A percentile compares a stretch with the other conserved stretches of the same genome.
Conservation (phyloP, 2,329 filamentous ascomycete genomes). For the Fusarium drepaniforme region DNA sequence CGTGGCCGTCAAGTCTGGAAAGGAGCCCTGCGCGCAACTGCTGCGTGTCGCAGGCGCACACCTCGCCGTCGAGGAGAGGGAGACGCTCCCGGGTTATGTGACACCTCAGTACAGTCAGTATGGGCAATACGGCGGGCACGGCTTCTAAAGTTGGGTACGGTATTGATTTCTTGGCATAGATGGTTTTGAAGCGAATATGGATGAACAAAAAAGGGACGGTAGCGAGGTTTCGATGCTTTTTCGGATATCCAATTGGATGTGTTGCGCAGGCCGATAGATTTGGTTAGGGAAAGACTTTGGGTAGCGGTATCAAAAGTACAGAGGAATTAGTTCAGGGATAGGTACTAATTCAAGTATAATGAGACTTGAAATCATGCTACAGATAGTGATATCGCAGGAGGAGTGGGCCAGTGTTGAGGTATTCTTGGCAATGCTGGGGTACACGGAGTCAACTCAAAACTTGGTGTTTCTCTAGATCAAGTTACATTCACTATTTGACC, state of each 20-base stretch:
- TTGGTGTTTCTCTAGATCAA: neutral
- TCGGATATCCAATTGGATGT: neutral
- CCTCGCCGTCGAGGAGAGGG: constrained; percentile 59
- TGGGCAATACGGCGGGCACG: constrained; percentile 16
- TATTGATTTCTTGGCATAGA: neutral
- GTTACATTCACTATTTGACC: neutral
- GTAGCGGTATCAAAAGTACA: neutral
- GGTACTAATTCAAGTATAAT: neutral
- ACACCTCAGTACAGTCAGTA: constrained; percentile 35
- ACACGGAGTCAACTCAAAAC: neutral
- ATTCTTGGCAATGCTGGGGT: neutral
- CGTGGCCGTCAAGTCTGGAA: constrained; percentile 70
- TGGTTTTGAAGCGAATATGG: constrained; percentile 10
- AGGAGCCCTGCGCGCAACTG: constrained; percentile 64
- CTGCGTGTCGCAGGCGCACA: constrained; percentile 71
- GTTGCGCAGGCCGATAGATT: neutral
- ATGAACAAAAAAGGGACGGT: constrained; percentile 3
- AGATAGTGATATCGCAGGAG: neutral
- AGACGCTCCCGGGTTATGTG: constrained; percentile 43
- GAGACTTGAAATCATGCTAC: neutral
- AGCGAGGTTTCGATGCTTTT: constrained; percentile 15
- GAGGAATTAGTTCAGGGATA: neutral
- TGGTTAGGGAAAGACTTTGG: neutral
- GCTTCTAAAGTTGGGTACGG: constrained; percentile 3
- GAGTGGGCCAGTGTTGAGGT: neutral